Evolutionary conservation across 805 yeast species (phyloP), one percentile per base, ranked within the genome.

Genomic region (Yarrowia divulgata): DNA sequence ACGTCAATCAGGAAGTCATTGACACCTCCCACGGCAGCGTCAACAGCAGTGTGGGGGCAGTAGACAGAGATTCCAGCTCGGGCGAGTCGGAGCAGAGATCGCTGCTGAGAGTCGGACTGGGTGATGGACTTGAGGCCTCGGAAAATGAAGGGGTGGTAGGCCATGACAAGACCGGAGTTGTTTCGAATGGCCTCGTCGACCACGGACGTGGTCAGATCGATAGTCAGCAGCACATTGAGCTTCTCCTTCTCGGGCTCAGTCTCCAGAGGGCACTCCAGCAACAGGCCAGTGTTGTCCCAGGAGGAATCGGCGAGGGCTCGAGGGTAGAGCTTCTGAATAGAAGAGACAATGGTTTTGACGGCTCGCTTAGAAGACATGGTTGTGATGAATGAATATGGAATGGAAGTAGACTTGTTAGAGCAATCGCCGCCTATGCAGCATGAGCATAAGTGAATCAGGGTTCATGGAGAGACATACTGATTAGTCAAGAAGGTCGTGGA

Each of bases 221-320:
- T 86, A 0, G 99, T 87, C 60, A 95, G 81, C 23, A 95, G 80
- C 1, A 87, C 80, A 46, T 73, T 73, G 9, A 78, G 73, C 16
- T 74, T 72, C 42, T 49, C 70, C 46, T 57, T 67, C 46, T 79
- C 23, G 1, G 71, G 58, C 16, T 64, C 49, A 34, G 68, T 67
- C 4, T 60, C 70, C 23, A 69, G 52, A 12, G 87, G 79, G 43
- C 94, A 80, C 75, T 93, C 97, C 10, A 95, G 89, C 55, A 95
- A 79, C 42, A 95, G 81, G 0, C 99, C 99, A 0, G 97, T 93
- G 77, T 95, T 95, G 76, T 95, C 99, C 99, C 99, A 95, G 2
- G 93, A 78, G 23, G 83, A 82, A 74, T 94, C 98, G 0, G 98
- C 98, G 70, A 90, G 84, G 55, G 85, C 85, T 16, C 85, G 77